A percentile compares a stretch with the other conserved stretches of the same genome.
phyloP scores from a whole-genome alignment of 768 basidiomycete species.

The Lentinula boryana region DNA sequence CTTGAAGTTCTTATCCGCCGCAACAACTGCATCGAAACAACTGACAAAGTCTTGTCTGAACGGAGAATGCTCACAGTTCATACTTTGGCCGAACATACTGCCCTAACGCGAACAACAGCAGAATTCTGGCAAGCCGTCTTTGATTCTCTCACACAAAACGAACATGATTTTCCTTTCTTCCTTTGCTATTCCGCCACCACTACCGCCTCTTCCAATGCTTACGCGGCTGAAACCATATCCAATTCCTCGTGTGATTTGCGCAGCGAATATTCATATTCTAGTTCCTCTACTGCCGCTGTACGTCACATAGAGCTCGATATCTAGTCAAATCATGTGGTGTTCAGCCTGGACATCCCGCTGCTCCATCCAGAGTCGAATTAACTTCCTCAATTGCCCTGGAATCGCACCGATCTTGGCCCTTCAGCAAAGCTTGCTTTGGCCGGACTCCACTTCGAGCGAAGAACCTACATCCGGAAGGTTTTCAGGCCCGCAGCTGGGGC shows the following conservation, averaged over 20 bases:
- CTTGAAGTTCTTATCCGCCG: too few relatives aligned
- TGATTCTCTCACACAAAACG: neutral
- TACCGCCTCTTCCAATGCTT: neutral
- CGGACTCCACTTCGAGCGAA: neutral
- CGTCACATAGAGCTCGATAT: neutral
- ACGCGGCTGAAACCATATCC: neutral
- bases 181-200: neutral
- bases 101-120: neutral
- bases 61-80: slow-evolving; percentile 3
- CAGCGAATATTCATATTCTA: neutral
- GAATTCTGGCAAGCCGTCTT: slow-evolving; percentile 6
- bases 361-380: neutral
- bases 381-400: neutral
- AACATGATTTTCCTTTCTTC: slow-evolving; percentile 2
- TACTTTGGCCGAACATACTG: slow-evolving; percentile 1
- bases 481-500: slow-evolving; percentile 1
- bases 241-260: neutral
- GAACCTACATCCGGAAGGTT: slow-evolving; percentile 5
- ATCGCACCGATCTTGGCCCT: neutral
- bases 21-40: slow-evolving; percentile 4
- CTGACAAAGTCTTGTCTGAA: slow-evolving; percentile 6
- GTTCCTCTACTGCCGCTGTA: neutral
- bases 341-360: slow-evolving; percentile 2
- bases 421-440: neutral
- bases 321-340: slow-evolving; percentile 4